These are phyloP conservation scores for Myxozyma neotropica DNA, from an alignment of 805 yeast species.

Conservation along the genomic window DNA sequence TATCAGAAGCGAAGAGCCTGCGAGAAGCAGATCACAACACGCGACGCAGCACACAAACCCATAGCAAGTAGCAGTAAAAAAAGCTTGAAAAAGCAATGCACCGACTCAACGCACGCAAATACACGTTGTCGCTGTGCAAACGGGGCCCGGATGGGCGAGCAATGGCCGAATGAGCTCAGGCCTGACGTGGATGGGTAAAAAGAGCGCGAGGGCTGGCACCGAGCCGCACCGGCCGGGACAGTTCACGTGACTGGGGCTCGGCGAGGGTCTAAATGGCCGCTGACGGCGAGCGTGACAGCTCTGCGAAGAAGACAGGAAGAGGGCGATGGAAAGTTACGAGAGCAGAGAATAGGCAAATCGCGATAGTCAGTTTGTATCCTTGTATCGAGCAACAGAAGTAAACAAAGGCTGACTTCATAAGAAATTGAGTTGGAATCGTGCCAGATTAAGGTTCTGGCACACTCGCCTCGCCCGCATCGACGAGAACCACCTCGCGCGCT, in stretches of 20 bases:
- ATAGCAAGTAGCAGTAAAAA: background rate
- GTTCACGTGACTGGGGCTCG: constrained; percentile 4
- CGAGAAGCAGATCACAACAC: no score
- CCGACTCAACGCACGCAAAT: no score
- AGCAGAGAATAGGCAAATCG: no score
- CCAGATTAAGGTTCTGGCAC: background rate
- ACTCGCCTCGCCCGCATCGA: background rate
- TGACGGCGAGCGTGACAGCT: no score
- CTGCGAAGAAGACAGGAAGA: no score
- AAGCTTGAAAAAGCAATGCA: no score
- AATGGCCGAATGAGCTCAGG: background rate
- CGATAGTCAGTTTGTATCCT: no score
- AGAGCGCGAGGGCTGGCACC: constrained; percentile 3
- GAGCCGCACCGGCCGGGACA: constrained; percentile 8
- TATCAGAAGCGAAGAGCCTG: no score
- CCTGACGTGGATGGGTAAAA: constrained; percentile 7
- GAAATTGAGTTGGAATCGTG: background rate
- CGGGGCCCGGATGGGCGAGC: background rate
- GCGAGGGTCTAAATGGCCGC: background rate
- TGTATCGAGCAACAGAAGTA: no score
- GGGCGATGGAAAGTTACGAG: no score
- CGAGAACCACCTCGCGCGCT: background rate
- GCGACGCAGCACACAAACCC: background rate
- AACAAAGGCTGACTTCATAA: no score
- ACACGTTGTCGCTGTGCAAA: constrained; percentile 1